These are phyloP conservation scores for Pythium monospermum DNA, from an alignment of 352 stramenopile species.

Conservation along the genomic window DNA sequence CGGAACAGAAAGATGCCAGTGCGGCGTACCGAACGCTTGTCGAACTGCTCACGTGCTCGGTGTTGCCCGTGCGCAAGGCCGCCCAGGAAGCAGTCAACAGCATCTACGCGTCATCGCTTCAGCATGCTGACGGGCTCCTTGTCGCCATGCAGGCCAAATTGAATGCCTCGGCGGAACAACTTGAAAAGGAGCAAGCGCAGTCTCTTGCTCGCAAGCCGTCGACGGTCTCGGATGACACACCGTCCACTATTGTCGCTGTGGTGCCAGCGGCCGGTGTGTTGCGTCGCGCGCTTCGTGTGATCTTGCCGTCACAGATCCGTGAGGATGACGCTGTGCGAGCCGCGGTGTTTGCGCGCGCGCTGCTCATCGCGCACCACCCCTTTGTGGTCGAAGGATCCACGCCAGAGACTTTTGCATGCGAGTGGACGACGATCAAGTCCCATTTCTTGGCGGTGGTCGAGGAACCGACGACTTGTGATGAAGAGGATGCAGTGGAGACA, in stretches of 20 bases:
- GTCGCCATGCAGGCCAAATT: slow-evolving; percentile 60
- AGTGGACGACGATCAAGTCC: slow-evolving; percentile 63
- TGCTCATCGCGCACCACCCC: slow-evolving; percentile 70
- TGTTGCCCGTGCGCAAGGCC: slow-evolving; percentile 45
- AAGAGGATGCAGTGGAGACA: slow-evolving; percentile 38
- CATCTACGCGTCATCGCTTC: slow-evolving; percentile 53
- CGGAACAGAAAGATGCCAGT: slow-evolving; percentile 41
- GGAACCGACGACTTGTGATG: slow-evolving; percentile 20
- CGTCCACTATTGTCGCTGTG: slow-evolving; percentile 12
- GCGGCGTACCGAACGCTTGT: slow-evolving; percentile 54
- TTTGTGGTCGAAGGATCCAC: slow-evolving; percentile 62
- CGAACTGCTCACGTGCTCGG: slow-evolving; percentile 49
- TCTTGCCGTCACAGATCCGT: slow-evolving; percentile 40
- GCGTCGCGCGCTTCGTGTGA: slow-evolving; percentile 49
- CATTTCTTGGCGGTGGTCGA: slow-evolving; percentile 39
- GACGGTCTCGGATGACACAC: slow-evolving; percentile 21
- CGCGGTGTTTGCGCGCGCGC: slow-evolving; percentile 38
- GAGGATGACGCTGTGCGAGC: slow-evolving; percentile 32
- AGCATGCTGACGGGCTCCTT: slow-evolving; percentile 47
- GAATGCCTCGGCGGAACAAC: slow-evolving; percentile 24
- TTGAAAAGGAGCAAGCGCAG: slow-evolving; percentile 27
- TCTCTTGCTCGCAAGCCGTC: slow-evolving; percentile 17
- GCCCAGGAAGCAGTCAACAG: slow-evolving; percentile 36
- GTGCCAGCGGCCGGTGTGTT: slow-evolving; percentile 52
- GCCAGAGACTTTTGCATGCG: slow-evolving; percentile 37